Conservation (phyloP, 495 filamentous ascomycete species). For the Extremus antarcticus region DNA sequence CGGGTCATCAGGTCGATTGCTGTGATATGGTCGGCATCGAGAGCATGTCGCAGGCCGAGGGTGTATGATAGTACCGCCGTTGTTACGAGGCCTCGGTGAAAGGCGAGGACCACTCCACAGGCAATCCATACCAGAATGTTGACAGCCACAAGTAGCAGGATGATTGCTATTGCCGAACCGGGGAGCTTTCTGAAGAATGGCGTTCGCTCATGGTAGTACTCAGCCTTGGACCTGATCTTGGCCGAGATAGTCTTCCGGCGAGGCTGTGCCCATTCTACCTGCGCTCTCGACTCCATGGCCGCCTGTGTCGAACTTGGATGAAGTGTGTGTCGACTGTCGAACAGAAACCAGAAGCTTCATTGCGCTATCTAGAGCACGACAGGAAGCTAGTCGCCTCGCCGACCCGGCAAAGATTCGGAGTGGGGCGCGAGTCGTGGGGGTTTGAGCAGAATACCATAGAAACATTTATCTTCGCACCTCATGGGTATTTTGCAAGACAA, state of each 20-base stretch:
- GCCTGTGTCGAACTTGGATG: too few relatives aligned
- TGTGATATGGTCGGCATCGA: slow-evolving; percentile 93
- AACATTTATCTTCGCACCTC: too few relatives aligned
- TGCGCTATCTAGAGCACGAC: not conserved
- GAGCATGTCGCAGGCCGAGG: slow-evolving; percentile 81
- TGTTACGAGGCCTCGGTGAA: slow-evolving; percentile 48
- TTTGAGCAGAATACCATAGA: too few relatives aligned
- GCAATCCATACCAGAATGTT: slow-evolving; percentile 67
- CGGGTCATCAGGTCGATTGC: slow-evolving; percentile 95
- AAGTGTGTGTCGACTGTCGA: too few relatives aligned
- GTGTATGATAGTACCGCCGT: slow-evolving; percentile 79
- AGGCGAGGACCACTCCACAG: slow-evolving; percentile 52
- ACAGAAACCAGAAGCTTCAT: too few relatives aligned
- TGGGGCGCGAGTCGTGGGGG: too few relatives aligned
- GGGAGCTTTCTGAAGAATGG: slow-evolving; percentile 42
- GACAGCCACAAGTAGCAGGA: slow-evolving; percentile 48
- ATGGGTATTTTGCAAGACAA: slow-evolving; percentile 53
- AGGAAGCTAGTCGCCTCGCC: too few relatives aligned
- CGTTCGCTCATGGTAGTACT: slow-evolving; percentile 25
- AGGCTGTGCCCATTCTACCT: not conserved
- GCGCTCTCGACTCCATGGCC: not conserved
- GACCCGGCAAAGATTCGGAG: too few relatives aligned
- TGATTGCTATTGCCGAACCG: slow-evolving; percentile 54
- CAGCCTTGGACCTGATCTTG: slow-evolving; percentile 20
- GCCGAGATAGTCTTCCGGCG: not conserved